Conservation (phyloP, 441 rosid genomes). For the Rhodomyrtus psidioides region DNA sequence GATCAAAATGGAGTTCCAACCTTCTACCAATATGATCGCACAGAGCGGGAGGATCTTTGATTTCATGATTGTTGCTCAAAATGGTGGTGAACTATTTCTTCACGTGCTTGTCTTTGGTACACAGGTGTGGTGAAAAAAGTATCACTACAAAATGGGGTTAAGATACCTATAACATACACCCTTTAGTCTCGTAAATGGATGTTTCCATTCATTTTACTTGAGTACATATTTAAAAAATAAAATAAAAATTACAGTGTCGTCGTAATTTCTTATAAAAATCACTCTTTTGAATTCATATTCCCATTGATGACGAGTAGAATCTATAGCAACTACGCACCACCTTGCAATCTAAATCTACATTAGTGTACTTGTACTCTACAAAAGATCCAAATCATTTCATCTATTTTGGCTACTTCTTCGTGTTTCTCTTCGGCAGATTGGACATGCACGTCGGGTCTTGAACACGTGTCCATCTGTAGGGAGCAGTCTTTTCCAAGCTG, state of each 20-base stretch:
- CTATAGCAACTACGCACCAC: background rate
- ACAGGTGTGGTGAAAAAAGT: fast-evolving
- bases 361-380: background rate
- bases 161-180: background rate
- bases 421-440: background rate
- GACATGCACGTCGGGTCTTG: background rate
- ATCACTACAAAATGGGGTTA: background rate
- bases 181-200: background rate
- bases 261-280: background rate
- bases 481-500: constrained; percentile 1
- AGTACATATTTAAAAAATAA: background rate
- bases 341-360: background rate
- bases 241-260: background rate
- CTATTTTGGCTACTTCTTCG: background rate
- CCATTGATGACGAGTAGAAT: background rate
- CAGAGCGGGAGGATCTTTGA: background rate
- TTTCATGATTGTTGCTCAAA: background rate
- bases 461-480: background rate
- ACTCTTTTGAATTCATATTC: background rate
- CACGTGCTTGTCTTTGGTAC: background rate
- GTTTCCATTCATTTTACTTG: background rate
- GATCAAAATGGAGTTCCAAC: background rate
- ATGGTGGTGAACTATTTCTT: background rate
- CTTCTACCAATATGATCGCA: background rate
- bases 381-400: constrained; percentile 3